Conservation (phyloP, 2,329 filamentous ascomycete genomes). For the Huntiella moniliformis region DNA sequence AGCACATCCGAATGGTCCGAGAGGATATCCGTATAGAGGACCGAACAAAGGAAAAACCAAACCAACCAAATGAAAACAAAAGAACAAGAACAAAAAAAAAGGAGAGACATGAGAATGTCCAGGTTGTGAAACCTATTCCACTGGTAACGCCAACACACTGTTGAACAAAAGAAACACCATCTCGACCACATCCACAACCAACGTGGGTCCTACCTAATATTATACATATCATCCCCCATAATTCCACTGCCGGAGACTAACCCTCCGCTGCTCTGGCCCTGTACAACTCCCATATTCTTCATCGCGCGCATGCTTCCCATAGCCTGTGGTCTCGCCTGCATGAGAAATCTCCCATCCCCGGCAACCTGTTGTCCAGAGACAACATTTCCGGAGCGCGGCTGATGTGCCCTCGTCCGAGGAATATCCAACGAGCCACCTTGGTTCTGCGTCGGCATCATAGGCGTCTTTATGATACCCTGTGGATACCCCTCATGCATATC, state of each 20-base stretch:
- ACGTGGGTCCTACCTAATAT: slow-evolving; percentile 22
- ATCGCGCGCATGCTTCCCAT: slow-evolving; percentile 26
- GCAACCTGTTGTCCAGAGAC: neutral
- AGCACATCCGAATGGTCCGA: neutral
- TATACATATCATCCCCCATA: slow-evolving; percentile 31
- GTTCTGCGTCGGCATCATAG: slow-evolving; percentile 18
- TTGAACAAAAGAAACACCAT: neutral
- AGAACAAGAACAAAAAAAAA: slow-evolving; percentile 3
- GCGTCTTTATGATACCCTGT: slow-evolving; percentile 16
- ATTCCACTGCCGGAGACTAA: slow-evolving; percentile 23
- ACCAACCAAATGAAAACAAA: slow-evolving; percentile 3
- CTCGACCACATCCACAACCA: neutral
- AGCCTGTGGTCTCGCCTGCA: slow-evolving; percentile 1
- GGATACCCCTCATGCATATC: slow-evolving; percentile 20
- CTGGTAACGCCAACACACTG: neutral
- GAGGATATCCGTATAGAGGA: neutral
- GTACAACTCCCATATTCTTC: slow-evolving; percentile 24
- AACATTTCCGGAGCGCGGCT: slow-evolving; percentile 4
- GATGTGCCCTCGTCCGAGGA: slow-evolving; percentile 20
- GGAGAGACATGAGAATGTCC: neutral
- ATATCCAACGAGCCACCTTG: slow-evolving; percentile 25
- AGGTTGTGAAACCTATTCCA: neutral
- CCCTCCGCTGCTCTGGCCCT: slow-evolving; percentile 24
- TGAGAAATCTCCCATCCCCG: slow-evolving; percentile 5
- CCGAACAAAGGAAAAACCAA: slow-evolving; percentile 1